These are phyloP conservation scores for Coemansia sp. DNA, from an alignment of 192 early-diverging fungal species.

Conservation along the genomic window DNA sequence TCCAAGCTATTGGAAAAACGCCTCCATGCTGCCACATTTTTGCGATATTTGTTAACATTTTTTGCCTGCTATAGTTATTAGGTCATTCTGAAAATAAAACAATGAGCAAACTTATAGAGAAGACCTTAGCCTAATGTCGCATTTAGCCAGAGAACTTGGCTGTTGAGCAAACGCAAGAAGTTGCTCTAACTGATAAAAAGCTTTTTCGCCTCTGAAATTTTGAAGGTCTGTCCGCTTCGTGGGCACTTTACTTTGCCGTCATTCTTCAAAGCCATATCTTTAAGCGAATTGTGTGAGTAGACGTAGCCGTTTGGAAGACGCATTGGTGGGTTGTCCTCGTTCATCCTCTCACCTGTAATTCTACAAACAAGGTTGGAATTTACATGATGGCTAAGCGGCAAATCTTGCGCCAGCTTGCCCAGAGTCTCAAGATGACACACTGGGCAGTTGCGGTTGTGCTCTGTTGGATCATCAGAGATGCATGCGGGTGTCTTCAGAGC, in stretches of 20 bases:
- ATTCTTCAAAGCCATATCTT: conserved; percentile 65
- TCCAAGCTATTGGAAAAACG: too few species aligned
- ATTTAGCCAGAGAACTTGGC: too few species aligned
- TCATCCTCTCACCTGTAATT: conserved; percentile 89
- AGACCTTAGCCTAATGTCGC: too few species aligned
- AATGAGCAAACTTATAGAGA: too few species aligned
- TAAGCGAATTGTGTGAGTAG: conserved; percentile 78
- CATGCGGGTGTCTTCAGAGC: conserved; percentile 92
- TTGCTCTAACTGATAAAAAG: conserved; percentile 65
- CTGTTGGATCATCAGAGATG: conserved; percentile 60
- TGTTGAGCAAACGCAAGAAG: neutral
- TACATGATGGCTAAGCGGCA: conserved; percentile 93
- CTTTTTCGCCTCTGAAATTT: conserved; percentile 67
- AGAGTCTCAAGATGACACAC: conserved; percentile 85
- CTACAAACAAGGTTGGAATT: conserved; percentile 94
- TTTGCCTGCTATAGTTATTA: too few species aligned
- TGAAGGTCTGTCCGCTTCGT: conserved; percentile 61
- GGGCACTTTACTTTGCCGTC: conserved; percentile 74
- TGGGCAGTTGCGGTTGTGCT: conserved; percentile 93
- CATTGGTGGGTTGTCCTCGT: conserved; percentile 96
- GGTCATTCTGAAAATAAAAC: too few species aligned
- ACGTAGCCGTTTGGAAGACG: conserved; percentile 94
- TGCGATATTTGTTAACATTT: too few species aligned
- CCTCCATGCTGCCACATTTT: too few species aligned
- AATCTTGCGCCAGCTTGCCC: conserved; percentile 75